Evolutionary conservation across 345 rosid genomes (phyloP), one percentile per base, ranked within the genome.

Genomic region (Arabis hirsuta): DNA sequence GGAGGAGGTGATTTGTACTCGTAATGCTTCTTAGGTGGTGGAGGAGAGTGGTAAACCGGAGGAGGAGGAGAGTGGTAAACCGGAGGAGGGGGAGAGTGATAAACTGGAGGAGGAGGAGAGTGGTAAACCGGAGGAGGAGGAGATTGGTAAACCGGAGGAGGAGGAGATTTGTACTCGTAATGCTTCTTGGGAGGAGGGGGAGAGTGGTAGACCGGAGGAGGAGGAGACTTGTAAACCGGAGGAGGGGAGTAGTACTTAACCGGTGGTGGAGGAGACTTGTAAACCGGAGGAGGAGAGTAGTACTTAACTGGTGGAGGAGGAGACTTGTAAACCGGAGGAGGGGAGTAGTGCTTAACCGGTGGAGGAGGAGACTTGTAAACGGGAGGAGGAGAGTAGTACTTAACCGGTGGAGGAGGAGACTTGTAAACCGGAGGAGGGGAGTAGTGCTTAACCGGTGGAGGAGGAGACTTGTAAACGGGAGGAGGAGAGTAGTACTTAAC

Each of bases 281-380:
- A 32, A n/a, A 63, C 55, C 4, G 64, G 65, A 13, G 65, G 65
- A n/a, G 65, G 65, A 19, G 65, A 74, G 55, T 72, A 73, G 0
- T 27, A 4, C 4, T 27, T 27, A 3, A 34, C 44, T 65, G 90
- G 88, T 58, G 90, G 89, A 72, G 82, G 84, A 6, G 82, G 81
- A 6, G 82, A 79, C 20, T 67, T 67, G 73, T 78, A 79, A 14
- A 73, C 59, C 2, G 64, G 67, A 58, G 78, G 79, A 10, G 79
- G 78, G 78, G 52, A 31, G 45, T n/a, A 43, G 1, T 43, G n/a
- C 16, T 43, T 12, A 43, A 43, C 47, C 39, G 29, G 29, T 27
- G 47, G 47, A 1, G 47, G 47, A 2, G 47, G 47, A 1, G 29
- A 27, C 3, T 27, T 27, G 29, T 27, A 27, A 2, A 1, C 29